These are phyloP conservation scores for Desmodesmus armatus DNA, from an alignment of 139 green algal genomes.

Conservation along the genomic window DNA sequence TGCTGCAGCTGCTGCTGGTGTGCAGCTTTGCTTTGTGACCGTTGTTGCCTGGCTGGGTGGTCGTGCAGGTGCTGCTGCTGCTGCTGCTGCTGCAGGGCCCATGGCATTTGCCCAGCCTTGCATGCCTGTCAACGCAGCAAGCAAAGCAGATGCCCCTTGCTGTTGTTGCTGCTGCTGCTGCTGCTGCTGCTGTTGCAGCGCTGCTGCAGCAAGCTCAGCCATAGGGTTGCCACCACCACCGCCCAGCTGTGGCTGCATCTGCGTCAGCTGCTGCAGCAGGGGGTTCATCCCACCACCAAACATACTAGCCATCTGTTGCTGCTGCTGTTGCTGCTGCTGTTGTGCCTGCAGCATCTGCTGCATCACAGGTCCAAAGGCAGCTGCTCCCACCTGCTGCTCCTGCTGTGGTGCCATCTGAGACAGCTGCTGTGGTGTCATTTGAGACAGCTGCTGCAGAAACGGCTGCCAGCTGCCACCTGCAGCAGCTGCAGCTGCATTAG, in stretches of 20 bases:
- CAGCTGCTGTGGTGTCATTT: not conserved
- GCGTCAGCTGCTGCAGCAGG: not conserved
- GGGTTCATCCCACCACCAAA: not conserved
- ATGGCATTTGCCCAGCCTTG: not conserved
- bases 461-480: not conserved
- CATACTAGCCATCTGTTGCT: too few relatives aligned
- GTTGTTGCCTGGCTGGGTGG: too few relatives aligned
- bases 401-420: not conserved
- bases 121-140: not conserved
- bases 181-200: constrained; percentile 1
- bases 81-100: not conserved
- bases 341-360: too few relatives aligned
- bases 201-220: not conserved
- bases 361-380: not conserved
- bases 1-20: too few relatives aligned
- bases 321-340: too few relatives aligned
- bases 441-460: not conserved
- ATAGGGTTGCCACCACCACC: too few relatives aligned
- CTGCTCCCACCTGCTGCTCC: not conserved
- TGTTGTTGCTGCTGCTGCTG: not conserved
- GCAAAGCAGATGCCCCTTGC: too few relatives aligned
- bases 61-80: too few relatives aligned
- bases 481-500: not conserved
- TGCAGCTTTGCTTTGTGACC: too few relatives aligned
- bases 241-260: too few relatives aligned